Evolutionary conservation across 2,329 filamentous ascomycete species (phyloP), one percentile per base, ranked within the genome.

Genomic region (Clonostachys chloroleuca): DNA sequence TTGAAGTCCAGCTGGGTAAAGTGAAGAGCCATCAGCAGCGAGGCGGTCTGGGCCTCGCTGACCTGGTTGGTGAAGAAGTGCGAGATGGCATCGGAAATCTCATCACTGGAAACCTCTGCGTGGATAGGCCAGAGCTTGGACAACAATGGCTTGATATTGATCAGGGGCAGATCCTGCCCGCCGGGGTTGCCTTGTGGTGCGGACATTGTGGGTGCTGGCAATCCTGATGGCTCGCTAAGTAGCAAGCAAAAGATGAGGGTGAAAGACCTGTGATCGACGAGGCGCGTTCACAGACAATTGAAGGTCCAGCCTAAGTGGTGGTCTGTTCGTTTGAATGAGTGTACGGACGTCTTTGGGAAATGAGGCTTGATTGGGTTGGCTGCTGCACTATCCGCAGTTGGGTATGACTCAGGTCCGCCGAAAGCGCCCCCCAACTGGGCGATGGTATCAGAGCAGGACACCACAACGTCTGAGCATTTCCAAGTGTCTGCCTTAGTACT

Each of bases 51-150:
- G 9, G 92, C 87, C 37, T 89, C 85, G n/a, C 89, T 92, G 16
- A 97, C 76, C 54, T 84, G 83, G 69, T 96, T 86, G 49, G 91
- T 92, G 68, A 97, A 97, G 62, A 96, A 95, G 60, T 92, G 78
- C 5, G 89, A 86, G 57, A 97, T 86, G 46, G 92, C 92, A n/a
- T 86, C 78, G 50, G 92, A 90, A 63, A 99, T 94, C 64, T 96
- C 90, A 44, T 81, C 74, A 12, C 92, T 83, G 14, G 83, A 82
- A 47, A 92, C 85, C 14, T 68, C 63, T 59, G 68, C 51, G 68
- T 61, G 54, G 40, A 74, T 60, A 33, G 79, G 85, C 85, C 86
- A 90, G 40, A 92, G 75, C 49, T 86, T 81, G 60, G 83, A 83
- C 49, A 92, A 78, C 34, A 92, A 73, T 37, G 84, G 82, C 54